A percentile compares a stretch with the other conserved stretches of the same genome.
phyloP scores from a whole-genome alignment of 2,329 filamentous ascomycete genomes.

The Dichotomopilus funicola region DNA sequence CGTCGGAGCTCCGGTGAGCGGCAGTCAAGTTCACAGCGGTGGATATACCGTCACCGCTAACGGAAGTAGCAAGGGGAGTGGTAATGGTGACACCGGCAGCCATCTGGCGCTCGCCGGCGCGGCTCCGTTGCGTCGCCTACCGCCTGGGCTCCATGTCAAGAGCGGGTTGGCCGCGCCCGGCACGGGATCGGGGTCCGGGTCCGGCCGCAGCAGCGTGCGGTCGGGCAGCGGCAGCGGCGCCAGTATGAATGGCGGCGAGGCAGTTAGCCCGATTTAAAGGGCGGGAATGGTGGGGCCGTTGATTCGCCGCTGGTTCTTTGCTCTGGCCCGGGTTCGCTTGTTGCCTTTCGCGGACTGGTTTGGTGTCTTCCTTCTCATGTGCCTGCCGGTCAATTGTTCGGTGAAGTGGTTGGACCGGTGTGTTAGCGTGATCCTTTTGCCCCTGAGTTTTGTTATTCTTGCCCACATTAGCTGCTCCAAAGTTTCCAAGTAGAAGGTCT shows the following conservation, averaged over 20 bases:
- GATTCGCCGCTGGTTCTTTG: not conserved
- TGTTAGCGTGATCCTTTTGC: too few relatives aligned
- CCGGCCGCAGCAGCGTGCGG: slow-evolving; percentile 20
- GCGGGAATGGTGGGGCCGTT: not conserved
- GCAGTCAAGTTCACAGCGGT: not conserved
- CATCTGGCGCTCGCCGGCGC: slow-evolving; percentile 7
- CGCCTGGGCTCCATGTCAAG: slow-evolving; percentile 22
- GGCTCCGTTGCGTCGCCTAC: slow-evolving; percentile 19
- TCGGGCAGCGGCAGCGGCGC: slow-evolving; percentile 43
- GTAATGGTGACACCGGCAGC: slow-evolving; percentile 2
- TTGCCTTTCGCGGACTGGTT: not conserved
- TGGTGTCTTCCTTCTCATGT: too few relatives aligned
- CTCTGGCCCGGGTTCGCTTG: not conserved
- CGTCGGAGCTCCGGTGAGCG: slow-evolving; percentile 11
- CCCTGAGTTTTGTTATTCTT: too few relatives aligned
- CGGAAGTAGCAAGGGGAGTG: slow-evolving; percentile 4
- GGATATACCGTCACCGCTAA: not conserved
- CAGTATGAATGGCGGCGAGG: slow-evolving; percentile 40
- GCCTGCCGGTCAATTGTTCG: too few relatives aligned
- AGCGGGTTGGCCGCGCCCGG: slow-evolving; percentile 18
- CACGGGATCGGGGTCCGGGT: slow-evolving; percentile 29
- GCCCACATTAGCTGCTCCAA: too few relatives aligned
- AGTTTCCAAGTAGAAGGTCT: not conserved
- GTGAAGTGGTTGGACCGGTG: too few relatives aligned
- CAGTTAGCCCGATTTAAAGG: slow-evolving; percentile 39